Evolutionary conservation across 805 yeast species (phyloP).

Genomic region (Allodekkera sacchari): DNA sequence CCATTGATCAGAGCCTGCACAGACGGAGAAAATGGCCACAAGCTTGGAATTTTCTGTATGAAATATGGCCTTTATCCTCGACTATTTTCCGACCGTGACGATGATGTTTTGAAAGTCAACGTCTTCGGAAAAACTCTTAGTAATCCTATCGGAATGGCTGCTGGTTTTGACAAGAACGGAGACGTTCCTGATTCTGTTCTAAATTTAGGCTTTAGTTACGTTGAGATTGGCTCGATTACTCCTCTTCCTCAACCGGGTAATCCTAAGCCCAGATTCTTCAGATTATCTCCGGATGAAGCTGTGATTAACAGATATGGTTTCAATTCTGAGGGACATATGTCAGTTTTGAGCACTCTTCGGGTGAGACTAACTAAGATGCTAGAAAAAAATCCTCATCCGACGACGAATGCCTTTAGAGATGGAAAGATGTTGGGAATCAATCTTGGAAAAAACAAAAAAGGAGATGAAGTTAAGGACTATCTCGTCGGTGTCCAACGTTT

Average conservation of each 20-base stretch:
- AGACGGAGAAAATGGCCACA: conserved; percentile 84
- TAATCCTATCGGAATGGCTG: conserved; percentile 88
- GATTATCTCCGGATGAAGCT: conserved; percentile 78
- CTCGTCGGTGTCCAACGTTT: conserved; percentile 74
- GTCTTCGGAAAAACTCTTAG: conserved; percentile 58
- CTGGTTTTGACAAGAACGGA: conserved; percentile 92
- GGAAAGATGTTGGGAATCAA: conserved; percentile 72
- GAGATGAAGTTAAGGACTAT: conserved; percentile 85
- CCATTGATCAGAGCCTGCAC: conserved; percentile 64
- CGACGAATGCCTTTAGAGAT: conserved; percentile 40
- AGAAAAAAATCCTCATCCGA: conserved; percentile 14
- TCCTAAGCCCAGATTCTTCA: conserved; percentile 86
- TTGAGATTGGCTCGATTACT: conserved; percentile 89
- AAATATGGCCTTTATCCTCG: conserved; percentile 63
- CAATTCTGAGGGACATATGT: conserved; percentile 82
- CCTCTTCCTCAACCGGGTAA: conserved; percentile 93
- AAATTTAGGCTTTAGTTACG: conserved; percentile 76
- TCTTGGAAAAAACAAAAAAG: conserved; percentile 86
- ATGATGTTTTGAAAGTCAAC: conserved; percentile 44
- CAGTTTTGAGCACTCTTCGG: conserved; percentile 60
- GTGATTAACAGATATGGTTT: conserved; percentile 93
- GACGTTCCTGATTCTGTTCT: conserved; percentile 81
- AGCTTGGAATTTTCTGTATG: conserved; percentile 60
- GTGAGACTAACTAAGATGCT: conserved; percentile 46
- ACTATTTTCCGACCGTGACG: conserved; percentile 45